phyloP scores from a whole-genome alignment of 768 basidiomycete genomes.

The Calvatia gigantea region DNA sequence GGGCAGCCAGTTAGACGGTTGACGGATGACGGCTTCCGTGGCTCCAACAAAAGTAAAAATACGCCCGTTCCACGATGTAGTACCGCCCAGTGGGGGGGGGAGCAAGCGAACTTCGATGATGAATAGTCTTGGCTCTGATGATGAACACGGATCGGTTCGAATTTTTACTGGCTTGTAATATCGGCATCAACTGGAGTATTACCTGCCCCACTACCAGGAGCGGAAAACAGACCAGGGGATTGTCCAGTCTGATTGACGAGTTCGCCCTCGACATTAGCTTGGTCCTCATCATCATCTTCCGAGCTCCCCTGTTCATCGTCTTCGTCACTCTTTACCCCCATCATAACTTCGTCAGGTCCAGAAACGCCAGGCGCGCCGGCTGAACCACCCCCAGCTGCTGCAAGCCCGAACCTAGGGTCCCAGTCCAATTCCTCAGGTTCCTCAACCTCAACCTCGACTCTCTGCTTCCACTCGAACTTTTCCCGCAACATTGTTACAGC shows the following conservation, averaged over 20 bases:
- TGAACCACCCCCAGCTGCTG: conserved; percentile 16
- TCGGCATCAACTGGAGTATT: not conserved
- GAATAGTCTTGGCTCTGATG: not conserved
- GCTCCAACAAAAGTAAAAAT: too few species aligned
- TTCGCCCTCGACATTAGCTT: conserved; percentile 26
- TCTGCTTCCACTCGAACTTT: conserved; percentile 77
- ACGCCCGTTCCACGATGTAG: too few species aligned
- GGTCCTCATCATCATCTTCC: conserved; percentile 22
- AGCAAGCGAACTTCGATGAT: not conserved
- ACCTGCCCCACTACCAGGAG: conserved; percentile 1
- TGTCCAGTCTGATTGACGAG: not conserved
- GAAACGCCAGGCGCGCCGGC: conserved; percentile 6
- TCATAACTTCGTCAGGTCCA: conserved; percentile 27
- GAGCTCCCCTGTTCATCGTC: conserved; percentile 26
- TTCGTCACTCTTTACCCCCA: conserved; percentile 23
- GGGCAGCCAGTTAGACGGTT: too few species aligned
- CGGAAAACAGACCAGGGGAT: conserved; percentile 9
- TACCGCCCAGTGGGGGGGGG: not conserved
- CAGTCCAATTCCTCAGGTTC: conserved; percentile 77
- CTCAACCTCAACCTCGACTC: conserved; percentile 76
- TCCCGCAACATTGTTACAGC: conserved; percentile 77
- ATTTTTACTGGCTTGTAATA: not conserved
- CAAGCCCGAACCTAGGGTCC: conserved; percentile 48
- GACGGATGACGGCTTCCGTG: too few species aligned
- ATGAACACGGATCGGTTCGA: not conserved